Base-by-base conservation (phyloP, 495 filamentous ascomycete genomes). In the Zalerion maritima region DNA sequence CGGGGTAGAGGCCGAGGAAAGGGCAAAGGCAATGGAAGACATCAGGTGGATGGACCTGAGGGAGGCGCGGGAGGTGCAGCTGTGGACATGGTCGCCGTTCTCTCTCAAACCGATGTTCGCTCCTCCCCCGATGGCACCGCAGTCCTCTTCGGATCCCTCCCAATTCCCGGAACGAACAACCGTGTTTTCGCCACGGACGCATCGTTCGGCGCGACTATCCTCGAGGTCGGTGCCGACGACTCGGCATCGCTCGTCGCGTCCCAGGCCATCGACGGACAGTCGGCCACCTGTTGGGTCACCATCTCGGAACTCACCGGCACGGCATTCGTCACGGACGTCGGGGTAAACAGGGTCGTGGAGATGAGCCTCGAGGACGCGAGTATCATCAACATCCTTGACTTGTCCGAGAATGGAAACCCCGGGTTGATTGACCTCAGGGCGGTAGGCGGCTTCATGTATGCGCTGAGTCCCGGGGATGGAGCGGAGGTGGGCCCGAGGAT, bases 361-460 rank as follows among this genome's bases (percentile, higher is more conserved):
- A 55, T 74, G 35, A 46, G 54, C 17, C 13, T 56, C 0, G 34
- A 35, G 17, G 55, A 57, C 17, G 60, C 60, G 4, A 46, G 36
- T 14, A 49, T 75, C 9, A 24, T 67, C 5, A 36, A 33, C 2
- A 43, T 25, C 2, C 35, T 62, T 1, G 55, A 63, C 20, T 38
- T 68, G 21, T 45, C 29, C 12, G 34, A 31, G 10, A 62, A 58
- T 18, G 57, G 56, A 0, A 67, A 67, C 33, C 43, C 42, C 3
- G 71, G 71, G 0, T 43, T 75, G 34, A 60, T 62, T 34, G 72
- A 77, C 43, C 25, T 72, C n/a, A 34, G 43, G n/a, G 54, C 56
- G 1, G 50, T 46, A 0, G 71, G 71, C 2, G 42, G 45, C 10
- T 65, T 69, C 29, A 31, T 73, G 5, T 75, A 73, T 41, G 64